Evolutionary conservation across 2,329 filamentous ascomycete genomes (phyloP), one percentile per base, ranked within the genome.

Genomic region (Aspergillus eucalypticola): DNA sequence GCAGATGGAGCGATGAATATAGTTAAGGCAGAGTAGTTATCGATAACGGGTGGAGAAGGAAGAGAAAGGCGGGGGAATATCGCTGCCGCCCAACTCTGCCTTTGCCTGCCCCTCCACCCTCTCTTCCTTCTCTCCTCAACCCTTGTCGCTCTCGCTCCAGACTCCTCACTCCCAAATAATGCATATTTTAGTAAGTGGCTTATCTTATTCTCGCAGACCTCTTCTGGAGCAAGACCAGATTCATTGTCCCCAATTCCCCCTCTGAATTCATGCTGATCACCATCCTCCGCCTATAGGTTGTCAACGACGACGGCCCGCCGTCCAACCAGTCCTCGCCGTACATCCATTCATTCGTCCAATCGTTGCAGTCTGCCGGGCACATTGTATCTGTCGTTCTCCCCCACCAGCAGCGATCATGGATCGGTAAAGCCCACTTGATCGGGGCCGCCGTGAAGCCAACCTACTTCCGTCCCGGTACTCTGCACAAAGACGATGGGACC

Each of bases 361-460:
- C 85, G 56, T 87, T 95, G 54, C 87, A 92, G 74, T 77, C 82
- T 59, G 87, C 89, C 32, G 92, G 92, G 7, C 94, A 97, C 77
- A 83, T 81, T n/a, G 91, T 98, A 62, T 96, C 92, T 7, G 93
- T 99, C 53, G 90, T 95, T 64, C 86, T 99, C 13, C 95, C 95
- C 1, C 87, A 97, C 75, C 89, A 88, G 6, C 95, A 99, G 79
- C 88, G 94, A 64, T 96, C 92, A 59, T 99, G 95, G 95, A 98
- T 99, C 71, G 93, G 93, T 69, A 99, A 99, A 82, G 95, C 95
- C 2, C 95, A 98, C 77, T 90, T 98, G 71, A 92, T 98, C 69
- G 93, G 93, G 59, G 89, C 94, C 75, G 90, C 90, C 8, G 86
- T 96, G 63, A 91, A 89, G 73, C 92, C 92, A 8, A 83, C 86